Percentiles rank a stretch among this genome's conserved stretches.
Evolutionary conservation across 345 rosid genomes (phyloP).

Genomic region (Capsella bursapastoris): DNA sequence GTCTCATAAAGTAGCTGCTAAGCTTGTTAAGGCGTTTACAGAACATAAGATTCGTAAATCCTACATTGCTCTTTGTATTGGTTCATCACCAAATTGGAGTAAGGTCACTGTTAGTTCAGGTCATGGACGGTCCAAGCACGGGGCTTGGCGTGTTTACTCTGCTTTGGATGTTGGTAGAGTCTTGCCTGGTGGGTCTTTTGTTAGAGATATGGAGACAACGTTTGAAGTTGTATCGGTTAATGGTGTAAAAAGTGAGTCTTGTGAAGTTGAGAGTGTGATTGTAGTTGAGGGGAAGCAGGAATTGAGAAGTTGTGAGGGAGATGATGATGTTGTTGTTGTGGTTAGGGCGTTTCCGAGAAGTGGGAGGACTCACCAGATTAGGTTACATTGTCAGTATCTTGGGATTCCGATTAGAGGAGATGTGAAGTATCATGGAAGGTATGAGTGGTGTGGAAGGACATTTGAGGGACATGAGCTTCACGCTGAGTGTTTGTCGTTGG

Average conservation of each 20-base stretch:
- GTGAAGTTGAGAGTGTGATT: slow-evolving; percentile 36
- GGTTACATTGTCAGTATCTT: slow-evolving; percentile 87
- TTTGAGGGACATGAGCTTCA: slow-evolving; percentile 77
- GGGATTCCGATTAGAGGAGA: slow-evolving; percentile 83
- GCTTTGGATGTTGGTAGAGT: slow-evolving; percentile 69
- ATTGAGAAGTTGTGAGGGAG: slow-evolving; percentile 34
- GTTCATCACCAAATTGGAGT: slow-evolving; percentile 68
- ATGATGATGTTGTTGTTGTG: slow-evolving; percentile 60
- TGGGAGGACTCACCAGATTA: slow-evolving; percentile 95
- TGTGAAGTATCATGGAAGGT: slow-evolving; percentile 84
- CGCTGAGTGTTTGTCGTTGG: slow-evolving; percentile 79
- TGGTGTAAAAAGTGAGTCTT: slow-evolving; percentile 41
- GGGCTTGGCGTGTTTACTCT: slow-evolving; percentile 92
- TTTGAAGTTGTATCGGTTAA: slow-evolving; percentile 72
- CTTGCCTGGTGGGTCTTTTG: slow-evolving; percentile 83
- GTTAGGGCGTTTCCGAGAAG: slow-evolving; percentile 78
- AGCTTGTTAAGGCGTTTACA: slow-evolving; percentile 83
- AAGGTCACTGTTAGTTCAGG: slow-evolving; percentile 75
- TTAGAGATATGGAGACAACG: slow-evolving; percentile 85
- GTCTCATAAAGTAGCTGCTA: slow-evolving; percentile 82
- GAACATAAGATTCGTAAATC: slow-evolving; percentile 74
- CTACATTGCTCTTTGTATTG: slow-evolving; percentile 74
- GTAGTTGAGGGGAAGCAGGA: slow-evolving; percentile 57
- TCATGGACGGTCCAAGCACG: slow-evolving; percentile 91
- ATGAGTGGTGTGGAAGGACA: slow-evolving; percentile 67